Percentiles rank a stretch among this genome's conserved stretches.
phyloP scores from a whole-genome alignment of 345 rosid species.

The Linum lewisii region DNA sequence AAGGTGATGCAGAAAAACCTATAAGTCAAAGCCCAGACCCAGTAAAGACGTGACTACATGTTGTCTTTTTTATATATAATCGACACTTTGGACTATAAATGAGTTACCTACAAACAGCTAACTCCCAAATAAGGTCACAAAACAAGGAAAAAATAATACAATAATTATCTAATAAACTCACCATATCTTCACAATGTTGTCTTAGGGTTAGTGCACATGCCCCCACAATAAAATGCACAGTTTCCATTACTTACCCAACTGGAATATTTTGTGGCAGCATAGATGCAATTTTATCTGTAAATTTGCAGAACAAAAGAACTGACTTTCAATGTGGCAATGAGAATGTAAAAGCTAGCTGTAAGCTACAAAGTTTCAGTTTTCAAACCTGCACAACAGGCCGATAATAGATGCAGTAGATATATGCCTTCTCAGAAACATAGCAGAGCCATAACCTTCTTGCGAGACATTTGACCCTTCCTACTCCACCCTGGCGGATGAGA shows the following conservation, averaged over 20 bases:
- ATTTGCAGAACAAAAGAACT: conserved; percentile 48
- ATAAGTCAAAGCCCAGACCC: too few relatives aligned
- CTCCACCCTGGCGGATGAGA: conserved; percentile 85
- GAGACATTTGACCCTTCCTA: conserved; percentile 65
- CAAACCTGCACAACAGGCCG: conserved; percentile 94
- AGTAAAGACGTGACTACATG: too few relatives aligned
- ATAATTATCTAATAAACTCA: too few relatives aligned
- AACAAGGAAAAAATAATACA: too few relatives aligned
- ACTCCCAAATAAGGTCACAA: too few relatives aligned
- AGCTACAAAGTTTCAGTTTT: background rate
- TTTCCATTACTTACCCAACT: conserved; percentile 62
- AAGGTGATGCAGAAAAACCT: too few relatives aligned
- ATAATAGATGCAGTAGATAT: conserved; percentile 88
- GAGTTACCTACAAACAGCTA: too few relatives aligned
- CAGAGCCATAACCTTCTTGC: conserved; percentile 97
- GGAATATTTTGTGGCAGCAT: conserved; percentile 80
- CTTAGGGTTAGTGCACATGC: background rate
- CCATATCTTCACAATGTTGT: too few relatives aligned
- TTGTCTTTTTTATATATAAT: too few relatives aligned
- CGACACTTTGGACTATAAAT: too few relatives aligned
- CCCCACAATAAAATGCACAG: background rate
- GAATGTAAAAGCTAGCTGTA: background rate
- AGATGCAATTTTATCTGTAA: conserved; percentile 79
- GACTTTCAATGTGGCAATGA: conserved; percentile 1
- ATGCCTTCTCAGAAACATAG: conserved; percentile 91